Evolutionary conservation across 345 rosid species (phyloP).

Genomic region (sweet orange (Citrus sinensis)): DVS_A1.0 CM039167.1:3933001-3933500

Average conservation of each 20-base stretch:
- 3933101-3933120: background rate
- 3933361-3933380: background rate
- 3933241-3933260: conserved; percentile 14
- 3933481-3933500: background rate
- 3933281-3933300: background rate
- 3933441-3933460: background rate
- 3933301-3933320: background rate
- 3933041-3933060: no score
- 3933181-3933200: conserved; percentile 9
- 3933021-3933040: conserved; percentile 27
- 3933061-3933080: no score
- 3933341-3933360: conserved; percentile 8
- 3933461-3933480: background rate
- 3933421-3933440: background rate
- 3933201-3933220: background rate
- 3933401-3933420: background rate
- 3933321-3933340: background rate
- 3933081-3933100: no score
- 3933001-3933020: conserved; percentile 53
- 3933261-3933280: background rate
- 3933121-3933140: conserved; percentile 28
- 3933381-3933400: background rate
- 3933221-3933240: background rate
- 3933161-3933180: conserved; percentile 39
- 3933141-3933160: conserved; percentile 51